Evolutionary conservation across 345 rosid species (phyloP).

Genomic region (Citrus unshiu): DNA sequence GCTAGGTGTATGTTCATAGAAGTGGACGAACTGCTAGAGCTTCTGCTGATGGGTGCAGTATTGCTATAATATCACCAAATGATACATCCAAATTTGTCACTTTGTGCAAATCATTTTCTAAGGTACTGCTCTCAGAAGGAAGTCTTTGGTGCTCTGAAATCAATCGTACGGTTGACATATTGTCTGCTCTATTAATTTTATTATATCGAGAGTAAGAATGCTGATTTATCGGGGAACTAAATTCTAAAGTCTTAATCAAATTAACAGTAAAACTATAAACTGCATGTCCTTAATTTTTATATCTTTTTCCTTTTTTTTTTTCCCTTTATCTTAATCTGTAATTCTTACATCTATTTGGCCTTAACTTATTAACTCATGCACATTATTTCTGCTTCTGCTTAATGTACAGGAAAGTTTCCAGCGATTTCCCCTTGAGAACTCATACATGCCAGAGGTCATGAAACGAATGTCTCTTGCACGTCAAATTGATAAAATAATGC

Average conservation of each 20-base stretch:
- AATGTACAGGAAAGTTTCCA: slow-evolving; percentile 68
- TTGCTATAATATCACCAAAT: slow-evolving; percentile 73
- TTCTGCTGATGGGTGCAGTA: slow-evolving; percentile 88
- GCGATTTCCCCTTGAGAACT: slow-evolving; percentile 76
- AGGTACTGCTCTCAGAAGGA: slow-evolving; percentile 39
- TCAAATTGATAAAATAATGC: slow-evolving; percentile 73
- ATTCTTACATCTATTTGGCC: background rate
- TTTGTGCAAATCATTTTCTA: slow-evolving; percentile 84
- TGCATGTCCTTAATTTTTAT: background rate
- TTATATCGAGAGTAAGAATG: background rate
- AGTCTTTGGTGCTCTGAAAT: slow-evolving; percentile 5
- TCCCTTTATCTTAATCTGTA: background rate
- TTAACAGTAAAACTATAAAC: background rate
- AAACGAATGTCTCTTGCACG: slow-evolving; percentile 84
- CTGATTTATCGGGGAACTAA: background rate
- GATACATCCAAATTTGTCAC: slow-evolving; percentile 84
- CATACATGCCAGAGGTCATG: slow-evolving; percentile 87
- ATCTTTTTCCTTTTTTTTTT: background rate
- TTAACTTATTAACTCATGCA: background rate
- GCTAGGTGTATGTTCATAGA: slow-evolving; percentile 92
- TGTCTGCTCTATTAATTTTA: background rate
- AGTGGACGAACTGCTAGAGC: slow-evolving; percentile 99
- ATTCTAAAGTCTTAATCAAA: slow-evolving; percentile 4
- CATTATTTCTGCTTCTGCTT: slow-evolving; percentile 13
- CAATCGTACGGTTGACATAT: background rate